Percentiles rank a stretch among this genome's conserved stretches.
Conservation (phyloP, 2,329 filamentous ascomycete species). For the Tothia fuscella region DNA sequence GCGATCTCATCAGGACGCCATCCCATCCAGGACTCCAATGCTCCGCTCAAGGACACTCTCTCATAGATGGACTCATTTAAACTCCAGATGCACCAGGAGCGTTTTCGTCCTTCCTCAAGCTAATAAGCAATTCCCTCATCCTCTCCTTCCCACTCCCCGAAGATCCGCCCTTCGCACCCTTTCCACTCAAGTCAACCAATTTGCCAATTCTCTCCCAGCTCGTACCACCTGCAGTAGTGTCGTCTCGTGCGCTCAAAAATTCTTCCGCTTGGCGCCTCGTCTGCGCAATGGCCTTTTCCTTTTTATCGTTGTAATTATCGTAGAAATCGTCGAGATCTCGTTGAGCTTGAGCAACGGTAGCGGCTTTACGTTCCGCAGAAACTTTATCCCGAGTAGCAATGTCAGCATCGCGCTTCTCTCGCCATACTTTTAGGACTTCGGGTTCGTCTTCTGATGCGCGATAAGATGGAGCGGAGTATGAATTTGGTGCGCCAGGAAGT, state of each 20-base stretch:
- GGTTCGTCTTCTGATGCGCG: constrained; percentile 66
- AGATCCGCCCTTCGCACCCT: constrained; percentile 75
- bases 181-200: constrained; percentile 92
- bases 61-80: too few species aligned
- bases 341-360: constrained; percentile 80
- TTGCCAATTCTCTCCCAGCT: constrained; percentile 98
- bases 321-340: constrained; percentile 98
- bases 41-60: too few species aligned
- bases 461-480: constrained; percentile 34
- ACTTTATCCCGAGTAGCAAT: constrained; percentile 76
- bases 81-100: constrained; percentile 47
- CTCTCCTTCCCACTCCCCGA: constrained; percentile 89
- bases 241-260: constrained; percentile 78
- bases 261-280: constrained; percentile 86
- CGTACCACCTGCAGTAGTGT: constrained; percentile 86
- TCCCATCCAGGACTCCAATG: background rate
- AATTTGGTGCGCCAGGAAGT: constrained; percentile 30
- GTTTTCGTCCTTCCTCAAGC: constrained; percentile 86
- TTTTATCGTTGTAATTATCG: constrained; percentile 97
- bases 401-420: constrained; percentile 72
- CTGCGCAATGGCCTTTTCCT: constrained; percentile 83
- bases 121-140: constrained; percentile 81
- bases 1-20: background rate
- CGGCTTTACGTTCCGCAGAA: constrained; percentile 67
- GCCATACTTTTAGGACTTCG: constrained; percentile 81